phyloP scores from a whole-genome alignment of 2,329 filamentous ascomycete species.

The Diaporthe sp. region DNA sequence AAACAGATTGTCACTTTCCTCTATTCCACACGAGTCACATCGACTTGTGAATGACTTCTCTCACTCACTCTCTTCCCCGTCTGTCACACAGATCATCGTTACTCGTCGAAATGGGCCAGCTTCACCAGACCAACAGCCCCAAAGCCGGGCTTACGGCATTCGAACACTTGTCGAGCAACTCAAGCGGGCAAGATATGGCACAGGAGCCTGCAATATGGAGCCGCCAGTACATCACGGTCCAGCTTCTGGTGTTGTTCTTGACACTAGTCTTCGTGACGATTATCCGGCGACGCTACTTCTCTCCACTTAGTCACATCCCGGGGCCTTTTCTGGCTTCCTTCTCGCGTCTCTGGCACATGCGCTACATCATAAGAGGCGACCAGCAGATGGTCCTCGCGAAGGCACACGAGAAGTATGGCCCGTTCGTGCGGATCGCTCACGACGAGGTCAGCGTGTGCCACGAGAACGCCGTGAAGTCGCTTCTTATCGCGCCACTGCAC shows the following conservation, averaged over 20 bases:
- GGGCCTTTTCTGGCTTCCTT: slow-evolving; percentile 58
- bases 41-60: neutral
- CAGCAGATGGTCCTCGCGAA: slow-evolving; percentile 53
- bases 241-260: neutral
- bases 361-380: slow-evolving; percentile 54
- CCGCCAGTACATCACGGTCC: neutral
- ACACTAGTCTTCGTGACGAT: neutral
- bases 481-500: slow-evolving; percentile 56
- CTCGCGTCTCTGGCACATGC: slow-evolving; percentile 56
- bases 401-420: slow-evolving; percentile 54
- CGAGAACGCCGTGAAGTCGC: slow-evolving; percentile 54
- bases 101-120: neutral
- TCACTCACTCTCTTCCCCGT: neutral
- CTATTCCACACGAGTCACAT: neutral
- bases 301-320: slow-evolving; percentile 56
- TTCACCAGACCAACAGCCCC: neutral
- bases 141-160: neutral
- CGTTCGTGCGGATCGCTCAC: slow-evolving; percentile 58
- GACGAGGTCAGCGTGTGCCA: slow-evolving; percentile 61
- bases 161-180: neutral
- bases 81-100: neutral
- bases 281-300: slow-evolving; percentile 50
- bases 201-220: neutral
- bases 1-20: neutral
- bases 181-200: neutral